These are phyloP conservation scores for Sporothrix pallida DNA, from an alignment of 2,329 filamentous ascomycete genomes.

Conservation along the genomic window DNA sequence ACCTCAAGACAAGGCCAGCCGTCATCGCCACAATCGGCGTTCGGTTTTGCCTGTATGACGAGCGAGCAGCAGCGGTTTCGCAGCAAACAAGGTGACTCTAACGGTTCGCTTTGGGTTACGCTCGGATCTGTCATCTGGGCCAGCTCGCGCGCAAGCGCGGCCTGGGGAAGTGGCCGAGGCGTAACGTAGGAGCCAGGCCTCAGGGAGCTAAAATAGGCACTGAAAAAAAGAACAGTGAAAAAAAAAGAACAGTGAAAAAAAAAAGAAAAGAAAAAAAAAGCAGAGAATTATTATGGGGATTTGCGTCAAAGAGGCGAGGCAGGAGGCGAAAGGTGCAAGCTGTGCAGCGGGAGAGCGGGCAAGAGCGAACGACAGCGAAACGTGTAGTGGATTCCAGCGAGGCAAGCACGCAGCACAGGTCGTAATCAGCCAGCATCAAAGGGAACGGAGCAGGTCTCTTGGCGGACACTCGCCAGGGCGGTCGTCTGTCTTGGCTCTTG, in stretches of 20 bases:
- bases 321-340: constrained; percentile 27
- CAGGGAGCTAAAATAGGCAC: background rate
- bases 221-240: constrained; percentile 8
- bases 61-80: constrained; percentile 28
- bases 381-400: constrained; percentile 7
- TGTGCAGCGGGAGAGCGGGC: constrained; percentile 1
- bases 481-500: constrained; percentile 18
- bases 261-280: constrained; percentile 1
- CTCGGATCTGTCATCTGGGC: constrained; percentile 26
- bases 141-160: constrained; percentile 26
- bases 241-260: background rate
- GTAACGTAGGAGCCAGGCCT: constrained; percentile 11
- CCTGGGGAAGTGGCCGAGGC: constrained; percentile 33
- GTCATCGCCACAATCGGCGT: constrained; percentile 34
- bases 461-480: background rate
- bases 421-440: constrained; percentile 9
- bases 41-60: constrained; percentile 7
- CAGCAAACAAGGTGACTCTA: constrained; percentile 23
- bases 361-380: constrained; percentile 20
- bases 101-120: constrained; percentile 9
- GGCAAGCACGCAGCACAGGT: background rate
- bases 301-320: constrained; percentile 26
- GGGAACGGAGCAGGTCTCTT: constrained; percentile 7
- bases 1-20: background rate
- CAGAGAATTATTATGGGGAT: constrained; percentile 16